A percentile compares a stretch with the other conserved stretches of the same genome.
Evolutionary conservation across 345 rosid genomes (phyloP).

Genomic region (Citrus reticulata): DNA sequence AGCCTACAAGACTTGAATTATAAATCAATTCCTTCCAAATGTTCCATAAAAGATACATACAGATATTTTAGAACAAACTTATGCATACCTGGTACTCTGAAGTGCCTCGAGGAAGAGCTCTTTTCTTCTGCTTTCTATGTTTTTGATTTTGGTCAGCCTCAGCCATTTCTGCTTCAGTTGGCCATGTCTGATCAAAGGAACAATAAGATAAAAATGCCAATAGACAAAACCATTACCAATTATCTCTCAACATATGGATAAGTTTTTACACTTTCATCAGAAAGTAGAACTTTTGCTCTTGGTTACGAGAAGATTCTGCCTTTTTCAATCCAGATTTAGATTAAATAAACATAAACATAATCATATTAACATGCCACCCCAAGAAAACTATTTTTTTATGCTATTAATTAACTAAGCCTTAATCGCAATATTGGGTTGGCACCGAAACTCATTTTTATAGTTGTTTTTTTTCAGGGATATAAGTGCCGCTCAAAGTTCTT

Average conservation of each 20-base stretch:
- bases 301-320: background rate
- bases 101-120: conserved; percentile 76
- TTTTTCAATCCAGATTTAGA: background rate
- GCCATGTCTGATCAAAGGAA: conserved; percentile 76
- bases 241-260: background rate
- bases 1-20: conserved; percentile 49
- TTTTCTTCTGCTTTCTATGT: conserved; percentile 53
- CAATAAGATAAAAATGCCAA: background rate
- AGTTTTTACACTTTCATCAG: background rate
- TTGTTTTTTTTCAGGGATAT: background rate
- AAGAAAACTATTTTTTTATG: background rate
- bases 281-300: background rate
- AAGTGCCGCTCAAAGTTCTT: background rate
- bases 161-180: conserved; percentile 90
- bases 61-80: background rate
- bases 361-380: background rate
- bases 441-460: background rate
- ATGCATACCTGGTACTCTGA: conserved; percentile 83
- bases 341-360: background rate
- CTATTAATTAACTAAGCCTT: background rate
- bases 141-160: conserved; percentile 69
- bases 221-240: background rate
- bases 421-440: background rate
- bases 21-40: background rate
- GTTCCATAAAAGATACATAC: background rate